Conservation (phyloP, 1,284 basidiomycete species). For the Moesziomyces antarcticus region DNA sequence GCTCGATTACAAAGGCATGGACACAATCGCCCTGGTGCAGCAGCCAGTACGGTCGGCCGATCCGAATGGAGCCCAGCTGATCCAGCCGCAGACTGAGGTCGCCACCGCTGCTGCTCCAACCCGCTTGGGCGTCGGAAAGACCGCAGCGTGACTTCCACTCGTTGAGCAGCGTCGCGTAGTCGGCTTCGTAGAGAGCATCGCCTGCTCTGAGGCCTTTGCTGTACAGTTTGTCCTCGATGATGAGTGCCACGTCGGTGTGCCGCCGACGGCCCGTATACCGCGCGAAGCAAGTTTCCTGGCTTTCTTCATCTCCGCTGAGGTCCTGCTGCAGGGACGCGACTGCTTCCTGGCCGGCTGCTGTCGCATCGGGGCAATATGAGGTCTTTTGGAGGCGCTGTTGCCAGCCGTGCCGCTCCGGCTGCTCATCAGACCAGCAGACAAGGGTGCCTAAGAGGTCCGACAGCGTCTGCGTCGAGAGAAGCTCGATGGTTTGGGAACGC, state of each 20-base stretch:
- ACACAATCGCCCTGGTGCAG: conserved; percentile 46
- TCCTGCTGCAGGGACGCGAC: conserved; percentile 1
- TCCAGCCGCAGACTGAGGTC: conserved; percentile 22
- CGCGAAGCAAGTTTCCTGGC: conserved; percentile 9
- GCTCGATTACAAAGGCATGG: conserved; percentile 39
- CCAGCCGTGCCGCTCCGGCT: conserved; percentile 38
- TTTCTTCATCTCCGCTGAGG: conserved; percentile 1
- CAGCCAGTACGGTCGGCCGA: conserved; percentile 45
- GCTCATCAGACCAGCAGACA: conserved; percentile 45
- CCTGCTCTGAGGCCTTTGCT: conserved; percentile 17
- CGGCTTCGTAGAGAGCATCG: conserved; percentile 16
- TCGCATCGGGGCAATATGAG: no score
- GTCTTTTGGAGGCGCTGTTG: conserved; percentile 17
- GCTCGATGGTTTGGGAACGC: conserved; percentile 37
- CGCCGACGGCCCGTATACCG: conserved; percentile 33
- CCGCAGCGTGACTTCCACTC: conserved; percentile 16
- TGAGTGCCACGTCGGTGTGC: conserved; percentile 27
- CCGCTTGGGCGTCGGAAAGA: background rate
- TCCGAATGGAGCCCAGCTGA: conserved; percentile 16
- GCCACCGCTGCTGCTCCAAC: conserved; percentile 17
- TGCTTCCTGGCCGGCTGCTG: background rate
- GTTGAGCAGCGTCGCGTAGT: conserved; percentile 21
- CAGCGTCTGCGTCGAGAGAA: conserved; percentile 34
- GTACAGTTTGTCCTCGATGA: conserved; percentile 39
- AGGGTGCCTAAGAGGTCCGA: conserved; percentile 19